These are phyloP conservation scores for Setomelanomma holmii DNA, from an alignment of 2,329 filamentous ascomycete genomes.

Conservation along the genomic window DNA sequence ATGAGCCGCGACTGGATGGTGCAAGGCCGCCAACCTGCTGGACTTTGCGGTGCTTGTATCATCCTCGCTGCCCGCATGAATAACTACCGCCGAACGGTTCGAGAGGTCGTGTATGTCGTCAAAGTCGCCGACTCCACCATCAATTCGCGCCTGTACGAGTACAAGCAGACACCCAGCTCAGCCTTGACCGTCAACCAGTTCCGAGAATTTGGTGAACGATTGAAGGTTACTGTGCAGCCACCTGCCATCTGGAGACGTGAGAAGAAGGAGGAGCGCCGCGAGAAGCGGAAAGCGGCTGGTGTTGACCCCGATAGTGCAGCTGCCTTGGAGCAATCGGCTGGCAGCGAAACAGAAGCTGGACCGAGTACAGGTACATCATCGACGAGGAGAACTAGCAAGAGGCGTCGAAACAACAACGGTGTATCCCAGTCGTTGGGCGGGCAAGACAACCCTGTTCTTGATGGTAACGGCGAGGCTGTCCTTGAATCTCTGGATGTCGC, in stretches of 20 bases:
- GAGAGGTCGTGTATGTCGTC: constrained; percentile 97
- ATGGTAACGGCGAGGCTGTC: constrained; percentile 28
- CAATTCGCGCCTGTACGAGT: constrained; percentile 88
- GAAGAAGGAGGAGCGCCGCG: constrained; percentile 52
- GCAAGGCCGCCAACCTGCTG: constrained; percentile 89
- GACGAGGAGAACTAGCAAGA: constrained; percentile 28
- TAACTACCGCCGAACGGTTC: constrained; percentile 90
- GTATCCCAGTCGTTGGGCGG: constrained; percentile 15
- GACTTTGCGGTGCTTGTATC: constrained; percentile 91
- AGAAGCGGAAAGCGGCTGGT: constrained; percentile 35
- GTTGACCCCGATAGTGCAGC: constrained; percentile 12
- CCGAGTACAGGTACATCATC: constrained; percentile 9
- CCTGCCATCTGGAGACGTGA: constrained; percentile 78
- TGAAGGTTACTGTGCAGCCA: constrained; percentile 71
- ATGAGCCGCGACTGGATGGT: constrained; percentile 99
- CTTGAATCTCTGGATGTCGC: constrained; percentile 27
- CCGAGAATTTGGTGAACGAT: constrained; percentile 68
- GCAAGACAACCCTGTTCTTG: constrained; percentile 19
- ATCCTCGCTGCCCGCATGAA: constrained; percentile 97
- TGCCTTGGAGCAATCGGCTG: constrained; percentile 5
- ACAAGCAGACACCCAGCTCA: constrained; percentile 84
- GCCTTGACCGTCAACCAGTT: constrained; percentile 89
- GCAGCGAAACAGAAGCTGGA: constrained; percentile 15
- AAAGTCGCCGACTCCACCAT: constrained; percentile 96
- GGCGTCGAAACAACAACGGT: constrained; percentile 29